Conservation (phyloP, 257 asterid genomes). For the Ballota nigra region DNA sequence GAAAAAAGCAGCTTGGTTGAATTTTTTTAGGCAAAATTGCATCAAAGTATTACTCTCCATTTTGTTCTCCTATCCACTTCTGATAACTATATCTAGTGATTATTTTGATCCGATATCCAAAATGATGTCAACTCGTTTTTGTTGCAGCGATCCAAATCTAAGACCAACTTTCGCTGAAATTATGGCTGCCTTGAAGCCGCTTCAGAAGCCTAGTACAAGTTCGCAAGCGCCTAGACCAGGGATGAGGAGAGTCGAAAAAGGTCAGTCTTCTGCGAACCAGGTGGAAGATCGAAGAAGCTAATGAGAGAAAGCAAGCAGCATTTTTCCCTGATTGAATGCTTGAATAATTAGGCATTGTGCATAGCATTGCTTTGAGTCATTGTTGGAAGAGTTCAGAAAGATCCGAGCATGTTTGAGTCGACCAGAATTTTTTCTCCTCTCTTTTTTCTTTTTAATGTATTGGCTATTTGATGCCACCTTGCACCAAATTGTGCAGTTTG, state of each 20-base stretch:
- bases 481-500: conserved; percentile 52
- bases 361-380: conserved; percentile 18
- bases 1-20: no score
- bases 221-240: conserved; percentile 49
- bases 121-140: neutral
- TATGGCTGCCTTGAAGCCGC: conserved; percentile 85
- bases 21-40: no score
- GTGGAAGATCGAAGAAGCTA: conserved; percentile 42
- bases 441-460: conserved; percentile 7
- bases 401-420: conserved; percentile 21
- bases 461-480: conserved; percentile 42
- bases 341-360: conserved; percentile 19
- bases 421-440: conserved; percentile 24
- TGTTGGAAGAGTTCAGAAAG: conserved; percentile 9
- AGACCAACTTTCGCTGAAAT: conserved; percentile 89
- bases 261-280: conserved; percentile 33
- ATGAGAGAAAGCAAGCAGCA: conserved; percentile 17
- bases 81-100: neutral
- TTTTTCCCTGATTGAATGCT: conserved; percentile 20
- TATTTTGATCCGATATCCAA: neutral
- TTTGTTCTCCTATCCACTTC: neutral
- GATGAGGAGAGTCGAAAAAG: conserved; percentile 48
- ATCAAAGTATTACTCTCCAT: neutral
- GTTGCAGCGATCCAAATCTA: conserved; percentile 67
- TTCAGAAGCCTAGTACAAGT: conserved; percentile 66